Percentiles rank a stretch among this genome's conserved stretches.
phyloP scores from a whole-genome alignment of 495 filamentous ascomycete species.

The Apiosordaria backusii region DNA sequence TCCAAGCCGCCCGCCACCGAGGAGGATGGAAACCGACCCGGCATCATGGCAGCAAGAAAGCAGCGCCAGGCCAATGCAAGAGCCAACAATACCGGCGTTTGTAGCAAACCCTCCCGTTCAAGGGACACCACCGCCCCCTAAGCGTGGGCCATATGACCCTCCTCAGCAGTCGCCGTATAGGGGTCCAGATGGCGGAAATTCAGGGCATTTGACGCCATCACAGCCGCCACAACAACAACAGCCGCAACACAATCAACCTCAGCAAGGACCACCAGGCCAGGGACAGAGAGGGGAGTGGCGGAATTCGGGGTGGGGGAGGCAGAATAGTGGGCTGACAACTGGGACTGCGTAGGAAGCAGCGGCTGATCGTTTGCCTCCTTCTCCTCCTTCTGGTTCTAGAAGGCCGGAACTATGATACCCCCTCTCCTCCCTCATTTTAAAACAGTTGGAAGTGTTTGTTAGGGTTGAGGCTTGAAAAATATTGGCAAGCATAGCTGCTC shows the following conservation, averaged over 20 bases:
- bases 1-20: slow-evolving; percentile 45
- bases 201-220: background rate
- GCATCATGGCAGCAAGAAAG: slow-evolving; percentile 75
- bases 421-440: background rate
- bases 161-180: slow-evolving; percentile 26
- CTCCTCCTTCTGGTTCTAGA: background rate
- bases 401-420: background rate
- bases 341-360: slow-evolving; percentile 27
- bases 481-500: slow-evolving; percentile 19
- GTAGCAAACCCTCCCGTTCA: slow-evolving; percentile 15
- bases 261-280: background rate
- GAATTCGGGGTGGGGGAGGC: slow-evolving; percentile 50
- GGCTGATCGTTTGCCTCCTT: slow-evolving; percentile 2
- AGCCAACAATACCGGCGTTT: slow-evolving; percentile 42
- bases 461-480: background rate
- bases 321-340: slow-evolving; percentile 36
- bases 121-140: slow-evolving; percentile 42
- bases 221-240: slow-evolving; percentile 2
- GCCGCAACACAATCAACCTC: slow-evolving; percentile 6
- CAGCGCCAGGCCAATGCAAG: slow-evolving; percentile 74
- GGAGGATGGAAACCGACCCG: slow-evolving; percentile 73
- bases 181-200: slow-evolving; percentile 22
- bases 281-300: slow-evolving; percentile 41
- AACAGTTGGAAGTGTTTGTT: background rate
- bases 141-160: slow-evolving; percentile 36